Evolutionary conservation across 345 rosid species (phyloP).

Genomic region (Citrus inodora): DNA sequence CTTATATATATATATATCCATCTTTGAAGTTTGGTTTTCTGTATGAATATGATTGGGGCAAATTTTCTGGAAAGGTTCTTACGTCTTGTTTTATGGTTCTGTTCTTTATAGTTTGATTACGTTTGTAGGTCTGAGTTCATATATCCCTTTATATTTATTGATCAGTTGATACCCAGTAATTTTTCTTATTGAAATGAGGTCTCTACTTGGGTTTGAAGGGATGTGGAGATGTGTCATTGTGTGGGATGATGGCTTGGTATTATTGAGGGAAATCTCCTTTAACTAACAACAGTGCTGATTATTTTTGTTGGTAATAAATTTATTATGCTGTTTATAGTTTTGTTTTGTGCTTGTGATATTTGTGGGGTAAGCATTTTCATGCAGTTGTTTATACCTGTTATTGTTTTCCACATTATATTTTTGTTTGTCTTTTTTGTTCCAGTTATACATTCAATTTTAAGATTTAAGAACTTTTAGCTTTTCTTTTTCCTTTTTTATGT

Average conservation of each 20-base stretch:
- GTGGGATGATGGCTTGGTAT: not conserved
- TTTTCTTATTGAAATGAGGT: not conserved
- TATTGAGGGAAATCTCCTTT: not conserved
- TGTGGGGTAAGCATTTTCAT: not conserved
- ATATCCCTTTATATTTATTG: not conserved
- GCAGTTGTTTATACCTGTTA: not conserved
- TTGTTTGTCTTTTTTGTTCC: not conserved
- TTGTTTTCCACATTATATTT: not conserved
- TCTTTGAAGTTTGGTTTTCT: slow-evolving; percentile 16
- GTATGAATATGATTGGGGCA: not conserved
- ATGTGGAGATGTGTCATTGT: not conserved
- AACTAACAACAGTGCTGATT: not conserved
- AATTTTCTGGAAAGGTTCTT: not conserved
- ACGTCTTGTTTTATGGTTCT: not conserved
- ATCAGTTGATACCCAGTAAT: not conserved
- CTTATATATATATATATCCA: not conserved
- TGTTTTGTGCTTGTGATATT: not conserved
- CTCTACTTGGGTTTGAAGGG: not conserved
- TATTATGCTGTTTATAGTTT: not conserved
- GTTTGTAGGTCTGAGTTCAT: not conserved
- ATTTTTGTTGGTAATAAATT: not conserved
- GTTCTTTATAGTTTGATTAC: not conserved
- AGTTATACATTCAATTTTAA: not conserved
- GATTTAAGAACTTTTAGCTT: not conserved
- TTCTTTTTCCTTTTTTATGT: not conserved